phyloP scores from a whole-genome alignment of 495 filamentous ascomycete species.

The Parathielavia hyrcaniae region DNA sequence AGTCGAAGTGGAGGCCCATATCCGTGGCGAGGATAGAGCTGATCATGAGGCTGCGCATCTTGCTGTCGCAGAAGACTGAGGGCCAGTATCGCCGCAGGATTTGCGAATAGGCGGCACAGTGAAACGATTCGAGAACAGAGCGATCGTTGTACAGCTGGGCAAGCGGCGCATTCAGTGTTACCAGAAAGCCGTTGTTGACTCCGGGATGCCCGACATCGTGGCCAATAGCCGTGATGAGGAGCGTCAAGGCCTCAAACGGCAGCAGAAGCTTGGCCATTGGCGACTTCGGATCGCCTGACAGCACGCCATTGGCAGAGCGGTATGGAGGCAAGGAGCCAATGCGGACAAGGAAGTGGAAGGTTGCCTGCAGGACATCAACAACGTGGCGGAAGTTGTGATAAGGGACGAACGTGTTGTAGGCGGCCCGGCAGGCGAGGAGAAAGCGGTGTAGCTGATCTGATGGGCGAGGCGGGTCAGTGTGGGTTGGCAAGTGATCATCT shows the following conservation, averaged over 20 bases:
- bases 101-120: constrained; percentile 95
- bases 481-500: neutral
- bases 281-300: constrained; percentile 38
- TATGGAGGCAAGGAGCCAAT: constrained; percentile 73
- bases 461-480: constrained; percentile 22
- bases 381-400: constrained; percentile 99
- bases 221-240: constrained; percentile 89
- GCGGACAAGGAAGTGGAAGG: constrained; percentile 83
- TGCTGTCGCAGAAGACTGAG: constrained; percentile 61
- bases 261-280: constrained; percentile 64
- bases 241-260: constrained; percentile 81
- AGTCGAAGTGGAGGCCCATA: constrained; percentile 94
- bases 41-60: constrained; percentile 84
- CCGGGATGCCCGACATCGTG: constrained; percentile 97
- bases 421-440: constrained; percentile 71
- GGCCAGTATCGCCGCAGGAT: constrained; percentile 94
- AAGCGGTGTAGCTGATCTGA: constrained; percentile 67
- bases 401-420: constrained; percentile 93
- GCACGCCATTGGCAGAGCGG: constrained; percentile 27
- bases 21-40: constrained; percentile 93
- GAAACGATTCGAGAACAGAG: constrained; percentile 94
- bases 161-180: constrained; percentile 85
- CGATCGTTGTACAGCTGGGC: constrained; percentile 98
- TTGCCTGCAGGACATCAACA: constrained; percentile 88
- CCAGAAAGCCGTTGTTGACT: constrained; percentile 94